A percentile compares a stretch with the other conserved stretches of the same genome.
Conservation (phyloP, 352 stramenopile genomes). For the Aphanomyces invadans region DNA sequence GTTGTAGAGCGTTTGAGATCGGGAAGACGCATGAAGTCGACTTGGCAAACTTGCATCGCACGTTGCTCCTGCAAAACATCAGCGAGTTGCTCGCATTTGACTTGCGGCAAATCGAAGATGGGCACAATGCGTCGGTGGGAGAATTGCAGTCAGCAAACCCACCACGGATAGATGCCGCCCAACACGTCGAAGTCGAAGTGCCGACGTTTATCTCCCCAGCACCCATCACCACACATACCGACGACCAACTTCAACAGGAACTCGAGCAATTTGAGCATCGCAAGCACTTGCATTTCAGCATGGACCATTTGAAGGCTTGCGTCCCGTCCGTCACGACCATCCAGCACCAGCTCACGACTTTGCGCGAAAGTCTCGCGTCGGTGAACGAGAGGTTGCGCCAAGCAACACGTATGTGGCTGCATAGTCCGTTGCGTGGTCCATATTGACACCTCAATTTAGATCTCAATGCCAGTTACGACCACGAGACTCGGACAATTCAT, state of each 20-base stretch:
- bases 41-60: constrained; percentile 40
- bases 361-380: neutral
- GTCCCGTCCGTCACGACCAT: neutral
- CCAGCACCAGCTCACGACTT: neutral
- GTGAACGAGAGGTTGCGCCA: neutral
- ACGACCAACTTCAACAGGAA: neutral
- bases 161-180: neutral
- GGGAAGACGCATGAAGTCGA: constrained; percentile 42
- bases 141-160: neutral
- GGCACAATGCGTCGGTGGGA: constrained; percentile 25
- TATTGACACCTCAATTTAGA: neutral
- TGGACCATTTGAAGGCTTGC: constrained; percentile 7
- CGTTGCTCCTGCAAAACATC: constrained; percentile 50
- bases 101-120: constrained; percentile 59
- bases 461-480: neutral
- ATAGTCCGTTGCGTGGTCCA: neutral
- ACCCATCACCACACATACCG: neutral
- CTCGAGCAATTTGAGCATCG: neutral
- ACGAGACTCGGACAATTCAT: neutral
- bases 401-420: neutral
- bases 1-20: constrained; percentile 51
- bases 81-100: constrained; percentile 63
- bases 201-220: neutral
- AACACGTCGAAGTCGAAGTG: neutral
- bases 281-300: constrained; percentile 10